Evolutionary conservation across 2,329 filamentous ascomycete species (phyloP).

Genomic region (Emergomyces africanus): DNA sequence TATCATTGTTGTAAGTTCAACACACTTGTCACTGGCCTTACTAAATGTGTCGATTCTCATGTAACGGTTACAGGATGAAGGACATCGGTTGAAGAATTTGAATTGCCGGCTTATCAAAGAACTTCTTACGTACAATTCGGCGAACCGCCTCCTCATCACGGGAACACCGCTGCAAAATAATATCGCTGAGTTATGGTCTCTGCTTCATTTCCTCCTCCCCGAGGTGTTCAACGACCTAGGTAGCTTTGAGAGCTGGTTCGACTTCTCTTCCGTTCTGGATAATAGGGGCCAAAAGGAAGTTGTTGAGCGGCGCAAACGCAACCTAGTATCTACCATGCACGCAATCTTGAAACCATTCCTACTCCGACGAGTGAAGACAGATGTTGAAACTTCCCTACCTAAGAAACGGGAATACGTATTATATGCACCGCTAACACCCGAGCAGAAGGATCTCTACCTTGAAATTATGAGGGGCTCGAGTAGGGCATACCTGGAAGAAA

Average conservation of each 20-base stretch:
- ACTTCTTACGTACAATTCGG: constrained; percentile 75
- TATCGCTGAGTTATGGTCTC: constrained; percentile 83
- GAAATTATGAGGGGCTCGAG: constrained; percentile 69
- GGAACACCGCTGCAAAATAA: constrained; percentile 96
- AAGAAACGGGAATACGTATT: constrained; percentile 95
- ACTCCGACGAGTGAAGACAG: constrained; percentile 76
- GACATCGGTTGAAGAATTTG: constrained; percentile 93
- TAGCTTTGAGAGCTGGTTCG: constrained; percentile 91
- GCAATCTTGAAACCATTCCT: constrained; percentile 85
- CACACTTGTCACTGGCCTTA: background rate
- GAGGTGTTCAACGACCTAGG: constrained; percentile 89
- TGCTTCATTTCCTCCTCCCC: constrained; percentile 85
- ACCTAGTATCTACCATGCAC: constrained; percentile 77
- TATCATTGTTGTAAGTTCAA: constrained; percentile 70
- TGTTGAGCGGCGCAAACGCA: constrained; percentile 63
- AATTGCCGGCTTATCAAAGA: constrained; percentile 86
- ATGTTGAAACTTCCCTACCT: constrained; percentile 82
- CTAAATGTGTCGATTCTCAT: constrained; percentile 9
- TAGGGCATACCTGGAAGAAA: constrained; percentile 36
- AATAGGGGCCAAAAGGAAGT: constrained; percentile 67
- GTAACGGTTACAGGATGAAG: constrained; percentile 55
- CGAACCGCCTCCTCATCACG: constrained; percentile 82
- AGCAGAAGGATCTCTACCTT: constrained; percentile 84
- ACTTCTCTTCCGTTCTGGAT: constrained; percentile 85
- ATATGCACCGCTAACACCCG: constrained; percentile 80